Evolutionary conservation across 495 filamentous ascomycete genomes (phyloP), one percentile per base, ranked within the genome.

Genomic region (Trypethelium eluteriae): DNA sequence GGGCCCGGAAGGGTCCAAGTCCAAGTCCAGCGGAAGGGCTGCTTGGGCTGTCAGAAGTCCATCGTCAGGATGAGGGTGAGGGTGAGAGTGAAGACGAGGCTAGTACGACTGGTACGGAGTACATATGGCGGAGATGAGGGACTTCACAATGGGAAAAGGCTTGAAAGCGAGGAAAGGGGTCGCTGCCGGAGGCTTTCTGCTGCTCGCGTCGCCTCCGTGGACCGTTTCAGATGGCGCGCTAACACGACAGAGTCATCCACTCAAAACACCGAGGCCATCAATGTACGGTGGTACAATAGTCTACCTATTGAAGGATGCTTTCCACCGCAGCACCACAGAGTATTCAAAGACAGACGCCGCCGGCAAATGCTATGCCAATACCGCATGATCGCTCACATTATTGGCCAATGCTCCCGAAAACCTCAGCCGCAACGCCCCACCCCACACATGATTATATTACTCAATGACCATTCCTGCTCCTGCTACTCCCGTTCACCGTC

Each of bases 401-500:
- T 44, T 14, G 6, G 53, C 36, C 32, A 10, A 59, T 59, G 53
- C 53, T 9, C 53, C 5, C 16, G 25, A 18, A 34, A 59, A 25
- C 49, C 25, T 25, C 9, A 11, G 18, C 53, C 53, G 11, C 53
- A 59, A 59, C 53, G 53, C 53, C 53, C 5, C 6, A 34, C 53
- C 18, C 7, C 11, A 53, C 49, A 18, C 32, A 35, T 7, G 3
- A 5, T 10, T 35, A 11, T 6, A 35, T 36, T 36, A 59, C 5
- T 59, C 53, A 59, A 59, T 59, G 32, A n/a, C 44, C 62, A 25
- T 63, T 63, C 12, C 38, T n/a, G 39, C 62, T 38, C 39, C 61
- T 34, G 25, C 2, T 25, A 11, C 11, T 25, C 18, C 62, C 62
- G 32, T 65, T 50, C 16, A 32, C 34, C 41, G 16, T 65, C 35